Evolutionary conservation across 768 basidiomycete genomes (phyloP), one percentile per base, ranked within the genome.

Genomic region (Lactarius psammicola): DNA sequence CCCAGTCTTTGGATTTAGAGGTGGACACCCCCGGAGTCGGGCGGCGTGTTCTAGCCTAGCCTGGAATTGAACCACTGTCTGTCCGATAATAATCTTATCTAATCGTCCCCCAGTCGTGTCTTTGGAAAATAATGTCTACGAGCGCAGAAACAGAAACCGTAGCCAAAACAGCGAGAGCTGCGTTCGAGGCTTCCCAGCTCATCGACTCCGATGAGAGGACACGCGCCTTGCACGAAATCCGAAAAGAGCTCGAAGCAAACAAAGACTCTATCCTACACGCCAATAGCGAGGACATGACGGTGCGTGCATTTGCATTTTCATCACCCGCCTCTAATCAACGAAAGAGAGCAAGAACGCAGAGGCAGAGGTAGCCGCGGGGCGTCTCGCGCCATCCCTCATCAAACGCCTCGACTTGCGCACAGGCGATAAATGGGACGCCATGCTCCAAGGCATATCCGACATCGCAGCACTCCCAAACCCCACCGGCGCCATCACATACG

Each of bases 401-500:
- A 92, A 89, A 56, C 86, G 97, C 23, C 81, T 99, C 30, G 94
- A 97, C 74, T 83, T 93, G 62, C 78, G 77, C 72, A 84, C 80
- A 63, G 84, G 84, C 38, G 93, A 92, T 72, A 99, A 98, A 77
- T 98, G 94, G 91, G 88, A 92, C 31, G 85, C 91, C 0, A 96
- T 98, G 93, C 81, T 98, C 6, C 86, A 92, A 68, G 97, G 97
- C 18, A 83, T 98, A 44, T 73, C 83, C 11, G 95, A 97, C 71
- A 96, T 99, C 26, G 92, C 92, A 34, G 76, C 78, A 9, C 84
- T 99, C 36, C 87, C 88, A 0, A 91, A 94, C 75, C 96, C 97
- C 3, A 95, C 88, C 4, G 95, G 94, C 6, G 78, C 82, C 44
- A 86, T 97, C 23, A 85, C 90, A 0, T 98, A 97, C 75, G 94